Base-by-base conservation (phyloP, 768 basidiomycete genomes). In the Pisolithus microcarpus region DNA sequence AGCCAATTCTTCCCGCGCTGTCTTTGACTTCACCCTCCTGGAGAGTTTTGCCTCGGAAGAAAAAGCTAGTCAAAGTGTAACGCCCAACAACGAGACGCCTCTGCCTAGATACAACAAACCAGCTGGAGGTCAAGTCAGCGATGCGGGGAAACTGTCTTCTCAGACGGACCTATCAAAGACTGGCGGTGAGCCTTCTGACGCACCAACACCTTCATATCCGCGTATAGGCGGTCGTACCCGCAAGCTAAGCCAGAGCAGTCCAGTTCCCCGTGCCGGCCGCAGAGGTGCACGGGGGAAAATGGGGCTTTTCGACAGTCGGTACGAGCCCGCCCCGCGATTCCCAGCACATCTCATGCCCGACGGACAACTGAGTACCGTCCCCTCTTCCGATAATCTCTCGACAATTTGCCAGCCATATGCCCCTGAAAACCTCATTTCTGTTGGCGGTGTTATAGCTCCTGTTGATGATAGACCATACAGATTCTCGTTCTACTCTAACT, bases 401-500 rank as follows among this genome's bases (percentile, higher is more conserved):
- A 46, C 50, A 18, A 40, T 59, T 38, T 56, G 58, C 16, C 53
- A 53, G 16, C 52, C 49, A 45, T 58, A 56, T 18, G 9, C 18
- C 1, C 21, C 58, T 9, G 54, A 54, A 5, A 56, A 55, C 21
- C 36, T 55, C 1, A 28, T 21, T 1, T 52, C 47, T 10, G 34
- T 62, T 23, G 53, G 54, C 10, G 72, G 71, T 7, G 72, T 77
- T 46, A 66, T 75, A 19, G 70, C 74, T 46, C 72, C 75, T 4
- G 81, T 78, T 0, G 85, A 92, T 56, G 91, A 93, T 61, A 76
- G 92, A 60, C 95, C 94, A 8, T 98, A 97, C 63, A 81, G 96
- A 42, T 99, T 98, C 71, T 97, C 96, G 0, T 99, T 98, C 72
- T 99, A 98, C 70, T 97, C 91, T 16, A 98, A 96, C 61, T 78